Evolutionary conservation across 768 basidiomycete genomes (phyloP).

Genomic region (Russula olivacea): DNA sequence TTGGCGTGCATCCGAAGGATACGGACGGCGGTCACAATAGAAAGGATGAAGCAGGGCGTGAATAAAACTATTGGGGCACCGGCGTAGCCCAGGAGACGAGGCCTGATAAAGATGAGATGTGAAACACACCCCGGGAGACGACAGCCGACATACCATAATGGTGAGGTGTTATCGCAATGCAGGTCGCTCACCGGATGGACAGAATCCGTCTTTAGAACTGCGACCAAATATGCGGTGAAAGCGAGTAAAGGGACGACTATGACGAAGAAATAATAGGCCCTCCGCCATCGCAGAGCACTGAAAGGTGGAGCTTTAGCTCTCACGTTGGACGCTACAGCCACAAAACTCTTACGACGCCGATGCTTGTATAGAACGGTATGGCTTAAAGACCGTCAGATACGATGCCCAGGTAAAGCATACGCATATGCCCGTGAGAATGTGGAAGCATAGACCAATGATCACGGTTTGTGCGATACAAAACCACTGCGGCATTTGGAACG

Average conservation of each 20-base stretch:
- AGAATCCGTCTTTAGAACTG: conserved; percentile 42
- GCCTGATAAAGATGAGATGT: conserved; percentile 36
- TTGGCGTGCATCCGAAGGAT: conserved; percentile 5
- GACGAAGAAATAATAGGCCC: conserved; percentile 40
- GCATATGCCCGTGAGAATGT: conserved; percentile 27
- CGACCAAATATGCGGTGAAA: conserved; percentile 38
- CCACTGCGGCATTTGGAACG: conserved; percentile 47
- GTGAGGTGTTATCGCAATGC: conserved; percentile 53
- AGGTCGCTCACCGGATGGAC: conserved; percentile 46
- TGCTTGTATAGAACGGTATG: conserved; percentile 10
- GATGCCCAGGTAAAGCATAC: conserved; percentile 28
- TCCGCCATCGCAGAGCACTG: conserved; percentile 49
- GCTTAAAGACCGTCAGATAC: conserved; percentile 23
- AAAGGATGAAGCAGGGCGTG: conserved; percentile 48
- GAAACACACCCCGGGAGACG: background rate
- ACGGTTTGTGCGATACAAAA: conserved; percentile 43
- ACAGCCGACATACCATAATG: conserved; percentile 45
- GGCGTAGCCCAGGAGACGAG: conserved; percentile 58
- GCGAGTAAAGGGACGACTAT: conserved; percentile 45
- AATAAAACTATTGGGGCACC: conserved; percentile 48
- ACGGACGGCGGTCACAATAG: conserved; percentile 38
- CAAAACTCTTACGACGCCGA: conserved; percentile 16
- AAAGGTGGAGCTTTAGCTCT: background rate
- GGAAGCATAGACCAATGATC: conserved; percentile 25
- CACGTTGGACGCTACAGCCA: background rate